phyloP scores from a whole-genome alignment of 1,284 basidiomycete species.

The Pseudozyma sp. region DNA sequence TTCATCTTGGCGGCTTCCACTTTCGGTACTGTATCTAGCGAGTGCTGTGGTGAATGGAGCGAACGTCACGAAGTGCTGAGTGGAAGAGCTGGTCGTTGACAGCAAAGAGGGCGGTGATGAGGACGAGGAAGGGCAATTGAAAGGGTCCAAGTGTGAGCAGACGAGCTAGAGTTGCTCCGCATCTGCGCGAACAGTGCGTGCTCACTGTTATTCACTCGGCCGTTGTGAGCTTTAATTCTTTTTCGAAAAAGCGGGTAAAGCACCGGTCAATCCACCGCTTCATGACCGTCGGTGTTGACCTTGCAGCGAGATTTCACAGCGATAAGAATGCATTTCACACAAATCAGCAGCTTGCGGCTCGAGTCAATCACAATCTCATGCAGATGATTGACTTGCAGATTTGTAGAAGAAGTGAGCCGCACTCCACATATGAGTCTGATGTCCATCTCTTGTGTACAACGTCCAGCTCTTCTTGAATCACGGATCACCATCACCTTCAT shows the following conservation, averaged over 20 bases:
- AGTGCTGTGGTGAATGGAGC: neutral
- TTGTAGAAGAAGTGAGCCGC: conserved; percentile 14
- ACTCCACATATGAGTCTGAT: conserved; percentile 4
- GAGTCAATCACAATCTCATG: conserved; percentile 19
- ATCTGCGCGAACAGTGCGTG: conserved; percentile 6
- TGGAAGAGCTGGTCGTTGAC: neutral
- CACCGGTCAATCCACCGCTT: conserved; percentile 2
- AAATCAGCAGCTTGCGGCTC: conserved; percentile 17
- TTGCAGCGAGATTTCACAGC: neutral
- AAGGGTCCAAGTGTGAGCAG: conserved; percentile 2
- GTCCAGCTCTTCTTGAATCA: neutral
- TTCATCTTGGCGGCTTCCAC: conserved; percentile 71
- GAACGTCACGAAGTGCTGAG: neutral
- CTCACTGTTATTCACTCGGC: conserved; percentile 4
- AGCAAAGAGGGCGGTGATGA: neutral
- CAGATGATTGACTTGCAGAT: conserved; percentile 13
- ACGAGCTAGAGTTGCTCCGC: neutral
- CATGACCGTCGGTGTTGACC: neutral
- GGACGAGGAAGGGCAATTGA: neutral
- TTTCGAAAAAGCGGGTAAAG: conserved; percentile 1
- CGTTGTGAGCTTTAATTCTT: neutral
- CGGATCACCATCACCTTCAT: neutral
- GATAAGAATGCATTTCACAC: conserved; percentile 10
- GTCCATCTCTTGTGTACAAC: neutral
- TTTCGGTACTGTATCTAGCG: neutral